These are phyloP conservation scores for Volvox africanus DNA, from an alignment of 139 green algal species.

Conservation along the genomic window DNA sequence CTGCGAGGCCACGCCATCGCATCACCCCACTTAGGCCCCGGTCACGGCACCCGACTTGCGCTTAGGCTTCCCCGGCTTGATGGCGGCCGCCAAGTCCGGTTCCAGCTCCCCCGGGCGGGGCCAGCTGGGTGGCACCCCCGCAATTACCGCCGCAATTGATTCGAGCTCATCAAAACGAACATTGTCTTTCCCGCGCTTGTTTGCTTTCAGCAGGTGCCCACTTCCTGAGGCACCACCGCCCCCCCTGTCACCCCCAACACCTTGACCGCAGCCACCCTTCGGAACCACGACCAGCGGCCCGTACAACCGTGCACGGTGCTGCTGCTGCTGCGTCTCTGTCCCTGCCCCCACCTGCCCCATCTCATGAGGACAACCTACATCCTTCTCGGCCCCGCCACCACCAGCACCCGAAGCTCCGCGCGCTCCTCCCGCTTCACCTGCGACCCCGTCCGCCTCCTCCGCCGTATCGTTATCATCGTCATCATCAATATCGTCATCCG, in stretches of 20 bases:
- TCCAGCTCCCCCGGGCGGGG: background rate
- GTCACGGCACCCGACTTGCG: conserved; percentile 3
- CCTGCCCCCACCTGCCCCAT: background rate
- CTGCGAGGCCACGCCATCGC: too few relatives aligned
- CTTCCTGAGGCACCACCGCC: background rate
- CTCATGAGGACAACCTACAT: background rate
- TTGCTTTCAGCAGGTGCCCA: background rate
- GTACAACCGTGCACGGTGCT: background rate
- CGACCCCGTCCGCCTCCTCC: background rate
- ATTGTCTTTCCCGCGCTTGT: conserved; percentile 22
- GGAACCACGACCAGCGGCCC: background rate
- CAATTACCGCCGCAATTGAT: conserved; percentile 56
- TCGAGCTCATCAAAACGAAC: conserved; percentile 51
- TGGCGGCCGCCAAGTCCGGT: conserved; percentile 22
- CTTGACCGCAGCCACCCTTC: background rate
- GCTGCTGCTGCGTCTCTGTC: background rate
- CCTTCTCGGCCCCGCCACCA: background rate
- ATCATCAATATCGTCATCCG: background rate
- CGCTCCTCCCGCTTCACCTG: too few relatives aligned
- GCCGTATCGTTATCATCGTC: background rate
- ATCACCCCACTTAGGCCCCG: background rate
- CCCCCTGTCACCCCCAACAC: background rate
- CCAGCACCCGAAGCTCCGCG: background rate
- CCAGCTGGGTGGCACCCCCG: conserved; percentile 18
- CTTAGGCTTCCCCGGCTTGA: conserved; percentile 24